Evolutionary conservation across 2,329 filamentous ascomycete species (phyloP), one percentile per base, ranked within the genome.

Genomic region (Ophiostoma himal-ulmi): DNA sequence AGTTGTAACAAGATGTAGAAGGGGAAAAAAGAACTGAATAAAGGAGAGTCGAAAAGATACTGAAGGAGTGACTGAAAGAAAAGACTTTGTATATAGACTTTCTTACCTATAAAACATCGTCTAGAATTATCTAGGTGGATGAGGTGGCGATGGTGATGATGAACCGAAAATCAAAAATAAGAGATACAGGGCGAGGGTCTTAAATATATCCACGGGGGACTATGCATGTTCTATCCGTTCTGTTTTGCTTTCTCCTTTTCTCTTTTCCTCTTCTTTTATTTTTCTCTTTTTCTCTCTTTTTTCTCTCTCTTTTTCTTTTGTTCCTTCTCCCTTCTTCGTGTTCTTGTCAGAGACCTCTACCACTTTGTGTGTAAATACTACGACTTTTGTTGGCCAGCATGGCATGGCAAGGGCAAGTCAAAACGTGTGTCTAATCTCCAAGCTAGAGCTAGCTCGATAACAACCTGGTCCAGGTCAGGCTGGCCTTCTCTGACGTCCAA

Each of bases 21-120:
- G 13, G 17, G 13, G 26, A 62, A 57, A 5, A 37, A 67, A 68
- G 6, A 26, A 71, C 3, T 60, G 34, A 6, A 30, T 48, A 17
- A 60, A 36, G 30, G 60, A 62, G 57, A 17, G 26, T 62, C 57
- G 26, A 34, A 14, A 34, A 34, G 57, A 54, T 54, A 11, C n/a
- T 14, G 26, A 62, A 62, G 5, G 57, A 62, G 26, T 62, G 57
- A 26, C 57, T 34, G 57, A 62, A 52, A 54, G 54, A 62, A 14
- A 57, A 57, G 52, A 48, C 44, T 6, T 6, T 48, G 20, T 48
- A 7, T 48, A 7, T 1, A 48, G 52, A 26, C 26, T 62, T 62
- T 62, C 57, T 62, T 34, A 62, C 57, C 57, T 62, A 34, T 34
- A 62, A 57, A 10, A 57, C 11, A 26, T 62, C 57, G 57, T 36